Percentiles rank a stretch among this genome's conserved stretches.
Evolutionary conservation across 345 rosid species (phyloP).

Genomic region (Citrus maxima): DNA sequence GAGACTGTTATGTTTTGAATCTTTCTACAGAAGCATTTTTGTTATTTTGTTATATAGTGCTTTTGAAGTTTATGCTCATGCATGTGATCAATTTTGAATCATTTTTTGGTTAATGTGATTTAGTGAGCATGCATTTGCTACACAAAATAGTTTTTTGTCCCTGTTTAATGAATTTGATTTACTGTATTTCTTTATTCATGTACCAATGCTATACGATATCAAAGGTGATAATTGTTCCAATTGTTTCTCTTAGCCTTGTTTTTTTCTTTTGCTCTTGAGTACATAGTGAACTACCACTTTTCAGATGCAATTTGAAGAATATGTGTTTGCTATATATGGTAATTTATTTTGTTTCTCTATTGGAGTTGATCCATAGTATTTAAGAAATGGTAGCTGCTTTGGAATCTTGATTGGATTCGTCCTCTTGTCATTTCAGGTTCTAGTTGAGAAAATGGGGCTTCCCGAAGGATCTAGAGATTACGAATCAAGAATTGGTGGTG

Average conservation of each 20-base stretch:
- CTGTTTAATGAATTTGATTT: neutral
- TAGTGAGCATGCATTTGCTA: neutral
- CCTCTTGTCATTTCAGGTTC: constrained; percentile 39
- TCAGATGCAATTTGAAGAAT: neutral
- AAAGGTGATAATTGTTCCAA: neutral
- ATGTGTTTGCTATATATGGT: neutral
- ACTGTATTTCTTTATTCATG: neutral
- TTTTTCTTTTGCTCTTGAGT: neutral
- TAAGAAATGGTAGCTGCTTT: neutral
- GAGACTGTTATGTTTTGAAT: neutral
- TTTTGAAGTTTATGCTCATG: neutral
- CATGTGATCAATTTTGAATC: neutral
- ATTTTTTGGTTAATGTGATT: neutral
- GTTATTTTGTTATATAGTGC: neutral
- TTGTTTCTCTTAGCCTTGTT: neutral
- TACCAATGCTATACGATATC: neutral
- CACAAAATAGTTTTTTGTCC: neutral
- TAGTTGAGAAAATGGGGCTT: constrained; percentile 73
- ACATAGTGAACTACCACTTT: neutral
- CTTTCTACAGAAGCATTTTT: neutral
- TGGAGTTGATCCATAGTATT: neutral
- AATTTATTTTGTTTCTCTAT: neutral
- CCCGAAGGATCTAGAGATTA: constrained; percentile 29
- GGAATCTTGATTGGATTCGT: neutral
- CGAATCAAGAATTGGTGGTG: constrained; percentile 14